These are phyloP conservation scores for Leccinum subtestaceum DNA, from an alignment of 768 basidiomycete genomes.

Conservation along the genomic window DNA sequence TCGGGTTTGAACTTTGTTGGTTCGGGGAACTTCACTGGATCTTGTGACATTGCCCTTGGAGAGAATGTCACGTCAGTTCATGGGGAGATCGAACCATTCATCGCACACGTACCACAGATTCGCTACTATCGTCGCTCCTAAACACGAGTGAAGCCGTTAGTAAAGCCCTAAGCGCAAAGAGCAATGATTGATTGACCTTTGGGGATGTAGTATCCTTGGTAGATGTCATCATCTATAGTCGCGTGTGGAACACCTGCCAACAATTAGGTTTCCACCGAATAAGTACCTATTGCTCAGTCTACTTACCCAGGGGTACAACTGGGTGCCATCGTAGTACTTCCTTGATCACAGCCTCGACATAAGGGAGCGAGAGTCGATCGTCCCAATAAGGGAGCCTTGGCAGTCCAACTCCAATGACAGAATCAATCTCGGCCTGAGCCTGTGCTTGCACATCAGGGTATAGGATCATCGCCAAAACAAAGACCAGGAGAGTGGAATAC, in stretches of 20 bases:
- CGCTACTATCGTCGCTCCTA: neutral
- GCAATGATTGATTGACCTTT: neutral
- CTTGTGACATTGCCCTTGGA: too few species aligned
- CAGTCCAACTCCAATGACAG: neutral
- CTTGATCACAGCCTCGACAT: neutral
- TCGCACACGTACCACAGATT: neutral
- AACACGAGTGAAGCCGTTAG: too few species aligned
- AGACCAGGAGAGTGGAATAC: neutral
- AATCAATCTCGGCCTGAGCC: neutral
- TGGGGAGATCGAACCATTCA: neutral
- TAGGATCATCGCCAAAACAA: too few species aligned
- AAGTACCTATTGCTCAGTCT: neutral
- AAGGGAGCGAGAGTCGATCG: neutral
- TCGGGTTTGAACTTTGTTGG: too few species aligned
- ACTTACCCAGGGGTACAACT: neutral
- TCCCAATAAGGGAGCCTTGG: neutral
- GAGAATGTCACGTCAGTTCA: neutral
- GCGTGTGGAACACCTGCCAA: too few species aligned
- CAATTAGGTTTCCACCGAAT: neutral
- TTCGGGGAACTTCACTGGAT: too few species aligned
- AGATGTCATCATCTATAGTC: neutral
- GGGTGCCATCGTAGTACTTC: neutral
- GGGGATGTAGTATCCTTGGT: neutral
- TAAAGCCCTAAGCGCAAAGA: neutral
- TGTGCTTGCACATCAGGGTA: too few species aligned